Conservation (phyloP, 2,329 filamentous ascomycete genomes). For the Kalaharituber pfeilii region DNA sequence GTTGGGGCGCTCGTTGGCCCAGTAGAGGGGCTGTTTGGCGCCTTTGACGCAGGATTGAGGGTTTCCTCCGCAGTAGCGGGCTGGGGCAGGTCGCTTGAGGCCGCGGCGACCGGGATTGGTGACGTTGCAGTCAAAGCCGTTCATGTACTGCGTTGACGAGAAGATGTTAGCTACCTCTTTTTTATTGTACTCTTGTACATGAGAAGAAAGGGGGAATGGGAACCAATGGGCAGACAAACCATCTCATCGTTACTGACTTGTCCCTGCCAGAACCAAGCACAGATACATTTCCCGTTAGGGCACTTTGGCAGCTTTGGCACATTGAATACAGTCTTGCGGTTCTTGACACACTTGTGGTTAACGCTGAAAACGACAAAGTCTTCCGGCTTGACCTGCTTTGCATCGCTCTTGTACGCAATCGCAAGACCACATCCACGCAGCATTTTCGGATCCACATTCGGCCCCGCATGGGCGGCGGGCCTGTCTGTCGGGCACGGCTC, state of each 20-base stretch:
- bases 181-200: neutral
- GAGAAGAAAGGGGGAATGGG: neutral
- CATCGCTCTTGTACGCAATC: slow-evolving; percentile 34
- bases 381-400: slow-evolving; percentile 33
- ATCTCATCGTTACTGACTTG: slow-evolving; percentile 10
- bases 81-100: neutral
- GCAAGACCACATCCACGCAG: slow-evolving; percentile 24
- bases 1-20: slow-evolving; percentile 13
- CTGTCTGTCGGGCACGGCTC: slow-evolving; percentile 7
- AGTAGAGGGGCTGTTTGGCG: slow-evolving; percentile 30
- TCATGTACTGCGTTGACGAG: slow-evolving; percentile 29
- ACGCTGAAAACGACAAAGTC: slow-evolving; percentile 37
- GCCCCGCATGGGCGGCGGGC: slow-evolving; percentile 10
- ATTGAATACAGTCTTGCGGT: slow-evolving; percentile 27
- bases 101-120: slow-evolving; percentile 25
- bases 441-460: slow-evolving; percentile 2
- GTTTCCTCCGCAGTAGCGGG: slow-evolving; percentile 6
- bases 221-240: neutral
- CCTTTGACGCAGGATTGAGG: slow-evolving; percentile 28
- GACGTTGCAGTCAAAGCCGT: slow-evolving; percentile 34
- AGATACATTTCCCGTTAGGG: slow-evolving; percentile 27
- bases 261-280: slow-evolving; percentile 30
- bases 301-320: slow-evolving; percentile 28
- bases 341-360: slow-evolving; percentile 29
- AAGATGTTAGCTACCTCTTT: neutral